Conservation (phyloP, 1,139 yeast species). For the Trichomonascaceae sp. region DNA sequence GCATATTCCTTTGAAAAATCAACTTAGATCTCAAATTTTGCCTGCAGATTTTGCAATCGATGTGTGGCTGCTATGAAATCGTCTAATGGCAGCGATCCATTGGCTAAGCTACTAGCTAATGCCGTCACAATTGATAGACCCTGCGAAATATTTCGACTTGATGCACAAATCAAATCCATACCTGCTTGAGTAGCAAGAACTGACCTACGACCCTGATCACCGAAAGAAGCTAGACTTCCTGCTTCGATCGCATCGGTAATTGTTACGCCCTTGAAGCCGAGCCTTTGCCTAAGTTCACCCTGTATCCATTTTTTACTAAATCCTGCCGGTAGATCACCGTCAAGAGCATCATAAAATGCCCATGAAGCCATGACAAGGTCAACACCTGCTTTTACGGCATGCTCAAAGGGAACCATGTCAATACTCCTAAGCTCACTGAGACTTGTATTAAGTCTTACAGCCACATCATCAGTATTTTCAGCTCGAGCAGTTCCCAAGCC, state of each 20-base stretch:
- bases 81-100: neutral
- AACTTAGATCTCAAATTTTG: neutral
- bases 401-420: neutral
- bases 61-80: neutral
- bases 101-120: neutral
- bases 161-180: neutral
- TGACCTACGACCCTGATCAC: neutral
- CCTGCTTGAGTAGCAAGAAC: neutral
- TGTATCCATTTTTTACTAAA: neutral
- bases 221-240: neutral
- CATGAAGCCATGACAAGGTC: neutral
- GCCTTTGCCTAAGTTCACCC: neutral
- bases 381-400: neutral
- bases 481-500: neutral
- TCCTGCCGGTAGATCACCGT: neutral
- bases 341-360: neutral
- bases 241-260: neutral
- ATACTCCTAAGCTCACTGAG: neutral
- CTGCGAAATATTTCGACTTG: neutral
- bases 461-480: neutral
- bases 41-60: neutral
- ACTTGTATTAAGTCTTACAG: neutral
- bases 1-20: neutral
- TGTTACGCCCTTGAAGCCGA: neutral
- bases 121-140: neutral